Conservation (phyloP, 169 alveolate species). For the Eimeria falciformis region DNA sequence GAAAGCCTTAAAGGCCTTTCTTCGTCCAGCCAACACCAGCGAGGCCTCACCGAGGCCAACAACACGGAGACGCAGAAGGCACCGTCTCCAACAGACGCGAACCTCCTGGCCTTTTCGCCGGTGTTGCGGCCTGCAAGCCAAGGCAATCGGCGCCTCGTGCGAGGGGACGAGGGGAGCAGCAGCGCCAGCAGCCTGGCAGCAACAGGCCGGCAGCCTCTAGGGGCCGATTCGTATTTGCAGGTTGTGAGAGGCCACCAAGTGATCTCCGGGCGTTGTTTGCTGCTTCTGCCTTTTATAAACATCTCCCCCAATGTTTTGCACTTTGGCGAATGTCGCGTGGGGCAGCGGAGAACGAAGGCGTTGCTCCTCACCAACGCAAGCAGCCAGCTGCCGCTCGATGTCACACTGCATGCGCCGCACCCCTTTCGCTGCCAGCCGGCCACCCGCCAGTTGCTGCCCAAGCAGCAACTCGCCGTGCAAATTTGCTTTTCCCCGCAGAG, state of each 20-base stretch:
- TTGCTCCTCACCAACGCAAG: background rate
- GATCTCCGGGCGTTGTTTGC: background rate
- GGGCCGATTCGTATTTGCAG: background rate
- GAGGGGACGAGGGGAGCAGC: no score
- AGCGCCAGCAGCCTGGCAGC: no score
- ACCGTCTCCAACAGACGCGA: no score
- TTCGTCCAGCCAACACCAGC: no score
- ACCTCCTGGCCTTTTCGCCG: no score
- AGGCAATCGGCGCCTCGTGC: no score
- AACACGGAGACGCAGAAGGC: no score
- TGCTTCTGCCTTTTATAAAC: background rate
- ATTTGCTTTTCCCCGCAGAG: background rate
- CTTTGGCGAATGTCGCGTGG: background rate
- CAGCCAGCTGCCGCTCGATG: background rate
- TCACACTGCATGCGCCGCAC: conserved; percentile 5
- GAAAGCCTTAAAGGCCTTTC: no score
- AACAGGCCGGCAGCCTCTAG: no score
- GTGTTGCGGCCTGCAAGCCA: no score
- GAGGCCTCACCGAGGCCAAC: no score
- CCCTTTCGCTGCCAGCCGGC: conserved; percentile 37
- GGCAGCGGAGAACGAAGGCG: background rate
- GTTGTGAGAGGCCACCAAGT: background rate
- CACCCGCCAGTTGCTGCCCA: background rate
- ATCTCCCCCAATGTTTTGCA: conserved; percentile 1
- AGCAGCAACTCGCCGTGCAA: background rate